Evolutionary conservation across 305 asterid species (phyloP), one percentile per base, ranked within the genome.

Genomic region (Fraxinus latifolia): DNA sequence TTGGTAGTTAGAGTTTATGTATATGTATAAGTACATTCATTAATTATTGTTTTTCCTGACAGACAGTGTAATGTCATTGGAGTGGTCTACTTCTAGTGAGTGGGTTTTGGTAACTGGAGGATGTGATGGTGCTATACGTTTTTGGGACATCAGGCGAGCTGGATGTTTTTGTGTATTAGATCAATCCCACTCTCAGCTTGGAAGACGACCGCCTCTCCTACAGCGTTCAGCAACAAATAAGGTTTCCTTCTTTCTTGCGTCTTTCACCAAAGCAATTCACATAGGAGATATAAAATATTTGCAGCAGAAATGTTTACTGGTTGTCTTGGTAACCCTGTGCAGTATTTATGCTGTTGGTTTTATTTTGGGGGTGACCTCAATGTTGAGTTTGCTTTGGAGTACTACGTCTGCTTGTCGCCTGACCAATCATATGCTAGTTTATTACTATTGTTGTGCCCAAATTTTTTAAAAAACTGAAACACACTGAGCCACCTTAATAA

Each of bases 41-140:
- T 68, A 70, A 76, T 74, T 19, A 55, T 83, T 83, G 83, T 87
- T 77, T 81, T 76, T 80, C 31, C 85, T 79, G 81, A 44, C 88
- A 96, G 99, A 96, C 89, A 98, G 99, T 83, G 97, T 96, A 47
- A 96, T 96, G 98, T 93, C 98, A 27, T 79, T 93, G 83, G 98
- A 96, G 85, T 96, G 99, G 99, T 94, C 99, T 85, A 91, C 90
- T 74, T 96, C 99, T 74, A 92, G 94, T 73, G 99, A 96, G 92
- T 96, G 96, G 97, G 92, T 93, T 84, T 87, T 96, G 89, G 83
- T 91, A 84, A 94, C 98, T 65, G 99, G 99, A 87, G 97, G 99
- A 84, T 94, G 98, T 83, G 99, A 96, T 82, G 99, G 99, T 79
- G 99, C 98, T 39, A 92, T 96, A 87, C 97, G 98, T 23, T 96